A percentile compares a stretch with the other conserved stretches of the same genome.
These are phyloP conservation scores for Davidsoniella virescens DNA, from an alignment of 2,329 filamentous ascomycete genomes.

Conservation along the genomic window DNA sequence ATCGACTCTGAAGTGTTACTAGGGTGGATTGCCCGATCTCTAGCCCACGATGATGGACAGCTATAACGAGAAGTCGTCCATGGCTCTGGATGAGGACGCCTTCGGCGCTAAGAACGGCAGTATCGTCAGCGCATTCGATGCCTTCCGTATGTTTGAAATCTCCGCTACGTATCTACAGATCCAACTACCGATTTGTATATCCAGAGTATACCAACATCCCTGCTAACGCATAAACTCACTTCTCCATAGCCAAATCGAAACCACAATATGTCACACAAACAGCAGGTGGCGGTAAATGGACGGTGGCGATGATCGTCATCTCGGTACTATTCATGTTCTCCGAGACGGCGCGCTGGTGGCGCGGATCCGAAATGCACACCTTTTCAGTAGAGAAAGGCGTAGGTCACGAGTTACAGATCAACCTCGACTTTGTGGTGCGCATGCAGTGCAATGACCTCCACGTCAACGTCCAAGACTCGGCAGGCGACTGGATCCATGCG, in stretches of 20 bases:
- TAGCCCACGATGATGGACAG: constrained; percentile 56
- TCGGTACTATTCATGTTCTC: constrained; percentile 60
- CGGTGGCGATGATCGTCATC: constrained; percentile 60
- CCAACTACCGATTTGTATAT: neutral
- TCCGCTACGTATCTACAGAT: neutral
- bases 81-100: constrained; percentile 50
- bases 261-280: constrained; percentile 78
- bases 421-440: constrained; percentile 77
- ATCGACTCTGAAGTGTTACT: neutral
- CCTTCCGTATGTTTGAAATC: constrained; percentile 56
- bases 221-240: neutral
- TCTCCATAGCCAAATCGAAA: constrained; percentile 69
- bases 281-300: constrained; percentile 83
- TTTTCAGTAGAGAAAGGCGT: constrained; percentile 91
- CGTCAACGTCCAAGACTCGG: constrained; percentile 91
- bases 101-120: constrained; percentile 54
- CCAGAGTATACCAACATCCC: neutral
- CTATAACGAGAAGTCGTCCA: constrained; percentile 31
- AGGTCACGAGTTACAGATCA: constrained; percentile 77
- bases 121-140: constrained; percentile 80
- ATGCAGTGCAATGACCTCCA: constrained; percentile 86
- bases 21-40: neutral
- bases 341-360: constrained; percentile 71
- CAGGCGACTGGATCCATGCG: constrained; percentile 81
- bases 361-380: constrained; percentile 67